Base-by-base conservation (phyloP, 2,329 filamentous ascomycete species). In the Aspergillus spinulosporus region DNA sequence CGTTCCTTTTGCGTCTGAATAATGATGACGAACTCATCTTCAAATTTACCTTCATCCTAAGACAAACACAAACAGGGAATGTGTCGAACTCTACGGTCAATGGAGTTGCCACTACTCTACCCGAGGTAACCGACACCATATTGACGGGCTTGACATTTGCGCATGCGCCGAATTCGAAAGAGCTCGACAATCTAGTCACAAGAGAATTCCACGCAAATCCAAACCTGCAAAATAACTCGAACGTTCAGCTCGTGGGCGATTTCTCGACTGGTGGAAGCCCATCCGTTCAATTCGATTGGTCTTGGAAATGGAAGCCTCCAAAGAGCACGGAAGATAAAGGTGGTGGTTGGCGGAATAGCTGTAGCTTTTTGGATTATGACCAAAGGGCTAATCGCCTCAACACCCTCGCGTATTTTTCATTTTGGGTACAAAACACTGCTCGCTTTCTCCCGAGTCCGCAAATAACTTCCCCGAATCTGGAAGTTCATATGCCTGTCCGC, bases 351-450 rank as follows among this genome's bases (percentile, higher is more conserved):
- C 89, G 91, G 69, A 97, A 95, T 70, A 89, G 88, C 66, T 97
- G 94, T 80, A 97, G 91, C 72, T 97, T 99, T 75, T 88, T 97
- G 65, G 94, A 99, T 74, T 99, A 99, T 70, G 92, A 99, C 74
- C 89, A 94, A 69, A 86, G 93, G 64, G 91, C 92, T 34, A 94
- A 99, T 75, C 85, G 88, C 61, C 77, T 99, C 58, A 86, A 95
- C 65, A 93, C 92, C 3, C 82, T 99, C 52, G 92, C 90, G 11
- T 92, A 87, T 70, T 97, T 99, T 76, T 92, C 90, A 4, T 97
- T 96, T 72, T 99, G 91, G 88, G 92, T 97, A 57, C 84, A 93
- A 65, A 93, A 89, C 87, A 68, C 71, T 46, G 59, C 67, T 11
- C 66, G 70, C 42, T 59, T 68, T 12, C 58, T 69, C n/a, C 69